These are phyloP conservation scores for Penicillium sp. DNA, from an alignment of 2,329 filamentous ascomycete species.

Conservation along the genomic window DNA sequence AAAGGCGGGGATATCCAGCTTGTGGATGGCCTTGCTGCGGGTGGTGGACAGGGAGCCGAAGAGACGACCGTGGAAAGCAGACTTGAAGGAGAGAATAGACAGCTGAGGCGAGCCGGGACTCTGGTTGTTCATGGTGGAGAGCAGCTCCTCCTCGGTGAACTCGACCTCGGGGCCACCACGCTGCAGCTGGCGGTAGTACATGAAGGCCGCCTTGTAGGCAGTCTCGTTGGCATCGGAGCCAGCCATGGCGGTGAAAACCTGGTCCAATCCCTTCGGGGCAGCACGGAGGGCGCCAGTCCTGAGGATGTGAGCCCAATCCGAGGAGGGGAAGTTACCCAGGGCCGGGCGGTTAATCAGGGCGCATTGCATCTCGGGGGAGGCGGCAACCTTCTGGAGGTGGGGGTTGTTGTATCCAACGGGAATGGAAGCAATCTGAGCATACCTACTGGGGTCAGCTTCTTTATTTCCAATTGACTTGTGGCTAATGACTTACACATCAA, in stretches of 20 bases:
- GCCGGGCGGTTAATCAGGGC: conserved; percentile 86
- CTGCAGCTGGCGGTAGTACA: conserved; percentile 80
- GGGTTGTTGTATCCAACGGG: conserved; percentile 93
- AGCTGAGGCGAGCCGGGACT: conserved; percentile 74
- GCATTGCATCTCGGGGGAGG: conserved; percentile 73
- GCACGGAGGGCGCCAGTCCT: conserved; percentile 73
- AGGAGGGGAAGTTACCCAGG: conserved; percentile 84
- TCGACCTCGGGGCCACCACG: conserved; percentile 67
- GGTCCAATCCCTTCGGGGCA: conserved; percentile 67
- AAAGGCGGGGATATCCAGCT: conserved; percentile 90
- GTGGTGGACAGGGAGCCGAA: conserved; percentile 87
- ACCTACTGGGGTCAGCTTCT: conserved; percentile 36
- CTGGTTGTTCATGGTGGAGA: conserved; percentile 76
- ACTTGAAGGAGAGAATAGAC: conserved; percentile 85
- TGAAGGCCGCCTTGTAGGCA: conserved; percentile 93
- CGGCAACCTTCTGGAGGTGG: conserved; percentile 66
- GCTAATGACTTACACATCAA: conserved; percentile 48
- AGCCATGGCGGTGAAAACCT: conserved; percentile 87
- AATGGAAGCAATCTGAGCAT: conserved; percentile 91
- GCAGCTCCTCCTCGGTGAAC: conserved; percentile 67
- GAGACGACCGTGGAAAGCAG: conserved; percentile 84
- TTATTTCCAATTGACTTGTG: not conserved
- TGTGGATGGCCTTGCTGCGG: conserved; percentile 90
- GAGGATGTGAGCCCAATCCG: conserved; percentile 78
- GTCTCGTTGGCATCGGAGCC: conserved; percentile 93